Conservation (phyloP, 768 basidiomycete genomes). For the Auricularia heimuer region DNA sequence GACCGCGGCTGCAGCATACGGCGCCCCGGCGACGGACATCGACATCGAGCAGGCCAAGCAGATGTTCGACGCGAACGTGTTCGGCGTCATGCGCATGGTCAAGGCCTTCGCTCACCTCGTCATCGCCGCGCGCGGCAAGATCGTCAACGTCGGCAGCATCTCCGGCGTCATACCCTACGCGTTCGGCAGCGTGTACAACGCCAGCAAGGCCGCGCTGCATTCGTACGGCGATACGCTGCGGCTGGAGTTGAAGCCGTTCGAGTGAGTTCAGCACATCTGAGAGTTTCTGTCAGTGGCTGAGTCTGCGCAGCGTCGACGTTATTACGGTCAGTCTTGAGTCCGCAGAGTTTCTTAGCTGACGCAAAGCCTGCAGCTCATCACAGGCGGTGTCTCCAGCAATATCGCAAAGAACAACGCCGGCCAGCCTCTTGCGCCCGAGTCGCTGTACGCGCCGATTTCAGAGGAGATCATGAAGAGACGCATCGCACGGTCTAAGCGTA, state of each 20-base stretch:
- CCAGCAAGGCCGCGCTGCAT: conserved; percentile 25
- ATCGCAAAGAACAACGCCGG: conserved; percentile 1
- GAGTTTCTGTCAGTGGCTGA: too few species aligned
- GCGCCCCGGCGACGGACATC: conserved; percentile 19
- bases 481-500: conserved; percentile 4
- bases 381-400: conserved; percentile 8
- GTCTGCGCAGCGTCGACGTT: conserved; percentile 5
- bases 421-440: background rate
- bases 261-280: conserved; percentile 8
- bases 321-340: conserved; percentile 1
- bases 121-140: conserved; percentile 18
- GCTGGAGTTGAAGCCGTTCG: conserved; percentile 26
- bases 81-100: conserved; percentile 24
- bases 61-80: conserved; percentile 25
- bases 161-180: conserved; percentile 20
- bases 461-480: conserved; percentile 7
- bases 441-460: conserved; percentile 6
- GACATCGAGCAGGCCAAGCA: conserved; percentile 14
- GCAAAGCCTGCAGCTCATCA: conserved; percentile 1
- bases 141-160: conserved; percentile 23
- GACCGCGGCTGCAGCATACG: conserved; percentile 7
- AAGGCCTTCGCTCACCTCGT: conserved; percentile 23
- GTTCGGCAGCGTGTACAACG: conserved; percentile 22
- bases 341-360: background rate
- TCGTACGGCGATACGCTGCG: conserved; percentile 23